These are phyloP conservation scores for Vanilla planifolia DNA, from an alignment of 106 monocot species.

Conservation along the genomic window DNA sequence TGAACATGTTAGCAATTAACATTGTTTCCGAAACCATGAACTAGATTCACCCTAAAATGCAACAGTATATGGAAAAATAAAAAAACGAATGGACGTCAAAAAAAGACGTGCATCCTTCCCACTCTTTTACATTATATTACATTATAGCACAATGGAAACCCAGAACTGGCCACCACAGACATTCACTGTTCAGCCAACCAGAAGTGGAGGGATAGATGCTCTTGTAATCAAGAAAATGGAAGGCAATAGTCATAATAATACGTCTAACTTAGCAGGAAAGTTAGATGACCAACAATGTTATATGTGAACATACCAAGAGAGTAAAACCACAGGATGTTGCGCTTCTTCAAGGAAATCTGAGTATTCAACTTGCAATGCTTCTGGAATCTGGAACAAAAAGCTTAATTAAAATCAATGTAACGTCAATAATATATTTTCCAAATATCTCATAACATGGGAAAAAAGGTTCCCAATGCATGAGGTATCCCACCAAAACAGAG, in stretches of 20 bases:
- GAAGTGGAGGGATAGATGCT: not conserved
- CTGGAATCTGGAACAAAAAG: constrained; percentile 56
- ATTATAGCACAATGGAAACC: not conserved
- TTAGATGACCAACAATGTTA: not conserved
- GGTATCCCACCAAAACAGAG: no score
- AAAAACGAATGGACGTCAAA: not conserved
- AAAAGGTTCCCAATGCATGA: no score
- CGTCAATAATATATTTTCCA: no score
- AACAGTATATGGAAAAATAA: not conserved
- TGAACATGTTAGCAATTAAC: no score
- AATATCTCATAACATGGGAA: no score
- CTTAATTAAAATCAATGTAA: not conserved
- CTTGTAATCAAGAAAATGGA: not conserved
- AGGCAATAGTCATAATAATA: not conserved
- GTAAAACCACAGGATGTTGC: constrained; percentile 74
- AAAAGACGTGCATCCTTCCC: not conserved
- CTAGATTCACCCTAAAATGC: no score
- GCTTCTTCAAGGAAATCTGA: constrained; percentile 37
- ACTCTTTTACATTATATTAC: not conserved
- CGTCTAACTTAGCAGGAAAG: not conserved
- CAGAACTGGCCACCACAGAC: no score
- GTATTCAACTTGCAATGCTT: constrained; percentile 47
- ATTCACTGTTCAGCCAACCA: no score
- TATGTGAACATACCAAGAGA: constrained; percentile 55
- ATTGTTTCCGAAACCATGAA: no score